Evolutionary conservation across 441 rosid species (phyloP).

Genomic region (Populus hybrid): DNA sequence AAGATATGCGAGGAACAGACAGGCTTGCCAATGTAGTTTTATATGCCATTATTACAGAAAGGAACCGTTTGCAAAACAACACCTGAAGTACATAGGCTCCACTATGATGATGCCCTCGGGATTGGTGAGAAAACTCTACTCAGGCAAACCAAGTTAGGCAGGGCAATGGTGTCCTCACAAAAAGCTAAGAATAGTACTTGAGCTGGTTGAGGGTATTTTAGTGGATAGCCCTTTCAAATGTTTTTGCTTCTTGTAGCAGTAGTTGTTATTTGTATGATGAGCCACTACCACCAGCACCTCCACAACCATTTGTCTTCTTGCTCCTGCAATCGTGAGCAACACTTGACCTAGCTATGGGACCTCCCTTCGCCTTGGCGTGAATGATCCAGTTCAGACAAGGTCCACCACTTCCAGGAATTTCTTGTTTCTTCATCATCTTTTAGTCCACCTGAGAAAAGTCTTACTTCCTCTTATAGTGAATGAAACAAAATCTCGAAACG

Average conservation of each 20-base stretch:
- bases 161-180: neutral
- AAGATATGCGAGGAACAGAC: neutral
- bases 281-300: slow-evolving; percentile 55
- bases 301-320: slow-evolving; percentile 50
- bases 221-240: slow-evolving; percentile 20
- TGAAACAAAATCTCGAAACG: neutral
- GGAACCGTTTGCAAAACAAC: neutral
- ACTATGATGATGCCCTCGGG: slow-evolving; percentile 2
- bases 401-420: slow-evolving; percentile 23
- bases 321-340: slow-evolving; percentile 30
- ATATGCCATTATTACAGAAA: neutral
- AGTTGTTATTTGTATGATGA: slow-evolving; percentile 27
- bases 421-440: slow-evolving; percentile 11
- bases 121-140: neutral
- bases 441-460: slow-evolving; percentile 17
- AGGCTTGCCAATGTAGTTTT: neutral
- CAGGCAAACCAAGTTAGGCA: neutral
- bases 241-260: slow-evolving; percentile 23
- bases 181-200: neutral
- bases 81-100: neutral
- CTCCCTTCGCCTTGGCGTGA: slow-evolving; percentile 7
- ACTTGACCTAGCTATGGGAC: slow-evolving; percentile 29
- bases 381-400: slow-evolving; percentile 20
- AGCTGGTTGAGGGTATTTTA: neutral
- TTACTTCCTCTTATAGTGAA: slow-evolving; percentile 19